Evolutionary conservation across 2,329 filamentous ascomycete genomes (phyloP).

Genomic region (Calonectria naviculata): DNA sequence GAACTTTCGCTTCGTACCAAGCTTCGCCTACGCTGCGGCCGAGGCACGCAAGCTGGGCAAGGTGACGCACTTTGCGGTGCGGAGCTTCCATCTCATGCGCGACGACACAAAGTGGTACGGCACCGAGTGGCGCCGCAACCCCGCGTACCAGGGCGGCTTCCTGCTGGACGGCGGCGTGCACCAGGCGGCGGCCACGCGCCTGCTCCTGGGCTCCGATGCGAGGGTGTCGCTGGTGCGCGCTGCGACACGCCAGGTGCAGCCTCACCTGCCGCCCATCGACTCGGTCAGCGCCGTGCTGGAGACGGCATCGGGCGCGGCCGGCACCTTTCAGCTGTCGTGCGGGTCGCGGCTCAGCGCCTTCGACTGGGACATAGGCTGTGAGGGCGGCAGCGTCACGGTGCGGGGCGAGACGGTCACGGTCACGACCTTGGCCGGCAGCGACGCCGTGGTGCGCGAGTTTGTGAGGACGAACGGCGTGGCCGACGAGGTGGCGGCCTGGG

Average conservation of each 20-base stretch:
- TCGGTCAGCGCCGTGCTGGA: slow-evolving; percentile 70
- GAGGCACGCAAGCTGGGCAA: slow-evolving; percentile 46
- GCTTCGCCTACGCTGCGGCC: slow-evolving; percentile 63
- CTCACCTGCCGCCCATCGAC: slow-evolving; percentile 73
- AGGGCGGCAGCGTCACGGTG: slow-evolving; percentile 66
- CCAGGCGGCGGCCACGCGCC: slow-evolving; percentile 71
- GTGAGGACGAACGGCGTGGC: slow-evolving; percentile 64
- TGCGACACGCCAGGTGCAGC: slow-evolving; percentile 64
- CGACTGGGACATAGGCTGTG: slow-evolving; percentile 68
- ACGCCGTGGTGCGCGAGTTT: slow-evolving; percentile 53
- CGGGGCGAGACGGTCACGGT: slow-evolving; percentile 57
- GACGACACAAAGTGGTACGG: slow-evolving; percentile 58
- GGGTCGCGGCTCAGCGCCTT: slow-evolving; percentile 65
- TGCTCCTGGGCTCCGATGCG: slow-evolving; percentile 62
- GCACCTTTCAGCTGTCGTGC: slow-evolving; percentile 67
- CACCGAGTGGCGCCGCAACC: slow-evolving; percentile 73
- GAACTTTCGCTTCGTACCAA: slow-evolving; percentile 75
- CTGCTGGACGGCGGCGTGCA: slow-evolving; percentile 82
- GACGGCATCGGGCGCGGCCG: slow-evolving; percentile 64
- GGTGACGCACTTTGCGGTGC: slow-evolving; percentile 59
- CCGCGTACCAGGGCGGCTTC: slow-evolving; percentile 80
- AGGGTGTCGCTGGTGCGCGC: slow-evolving; percentile 61
- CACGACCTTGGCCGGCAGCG: slow-evolving; percentile 43
- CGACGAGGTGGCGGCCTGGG: slow-evolving; percentile 72
- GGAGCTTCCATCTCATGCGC: slow-evolving; percentile 49